Evolutionary conservation across 306 rosid species (phyloP).

Genomic region (apple (Malus domestica)): DNA sequence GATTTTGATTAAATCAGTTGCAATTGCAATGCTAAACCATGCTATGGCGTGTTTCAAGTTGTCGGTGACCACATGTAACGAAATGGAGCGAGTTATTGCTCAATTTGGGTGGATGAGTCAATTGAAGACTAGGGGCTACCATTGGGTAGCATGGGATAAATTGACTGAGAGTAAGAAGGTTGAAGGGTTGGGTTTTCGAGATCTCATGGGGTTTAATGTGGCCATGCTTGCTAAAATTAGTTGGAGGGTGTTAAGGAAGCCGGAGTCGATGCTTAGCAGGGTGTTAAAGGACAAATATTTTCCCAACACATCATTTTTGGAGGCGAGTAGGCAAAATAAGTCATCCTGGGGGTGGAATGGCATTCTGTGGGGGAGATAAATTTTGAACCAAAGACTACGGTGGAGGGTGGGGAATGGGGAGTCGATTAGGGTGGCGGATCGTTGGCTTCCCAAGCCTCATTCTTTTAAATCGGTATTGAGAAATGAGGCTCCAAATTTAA

Average conservation of each 20-base stretch:
- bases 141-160: not conserved
- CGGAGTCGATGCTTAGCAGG: fast-evolving
- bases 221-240: not conserved
- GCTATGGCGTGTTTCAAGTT: too few species aligned
- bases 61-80: too few species aligned
- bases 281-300: fast-evolving
- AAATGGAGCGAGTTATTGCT: too few species aligned
- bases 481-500: too few species aligned
- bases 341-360: fast-evolving
- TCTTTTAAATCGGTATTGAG: too few species aligned
- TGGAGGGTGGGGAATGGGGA: too few species aligned
- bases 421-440: fast-evolving
- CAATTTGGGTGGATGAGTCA: too few species aligned
- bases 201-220: fast-evolving
- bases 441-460: not conserved
- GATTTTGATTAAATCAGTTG: too few species aligned
- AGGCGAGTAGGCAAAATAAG: fast-evolving
- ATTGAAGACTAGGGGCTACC: too few species aligned
- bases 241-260: fast-evolving
- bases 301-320: fast-evolving
- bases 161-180: not conserved
- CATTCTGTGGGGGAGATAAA: fast-evolving
- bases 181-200: not conserved
- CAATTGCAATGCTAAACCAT: too few species aligned
- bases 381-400: fast-evolving